These are phyloP conservation scores for Takashimella tepidaria DNA, from an alignment of 1,284 basidiomycete genomes.

Conservation along the genomic window DNA sequence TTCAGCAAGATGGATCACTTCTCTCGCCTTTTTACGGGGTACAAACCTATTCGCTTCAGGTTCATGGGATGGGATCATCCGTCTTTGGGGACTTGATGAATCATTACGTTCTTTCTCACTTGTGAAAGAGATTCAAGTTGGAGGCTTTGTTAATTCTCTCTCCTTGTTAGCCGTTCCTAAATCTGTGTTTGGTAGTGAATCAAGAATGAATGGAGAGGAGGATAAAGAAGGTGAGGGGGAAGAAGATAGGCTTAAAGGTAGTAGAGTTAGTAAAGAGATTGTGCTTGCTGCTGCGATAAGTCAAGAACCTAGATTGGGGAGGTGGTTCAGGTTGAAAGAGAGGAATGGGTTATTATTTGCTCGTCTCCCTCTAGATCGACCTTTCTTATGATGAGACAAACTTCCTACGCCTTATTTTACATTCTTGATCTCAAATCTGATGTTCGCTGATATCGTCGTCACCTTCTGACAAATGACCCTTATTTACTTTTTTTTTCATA, in stretches of 20 bases:
- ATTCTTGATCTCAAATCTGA: too few species aligned
- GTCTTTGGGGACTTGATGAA: conserved; percentile 80
- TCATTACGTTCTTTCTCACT: conserved; percentile 70
- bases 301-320: conserved; percentile 80
- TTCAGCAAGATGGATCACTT: conserved; percentile 86
- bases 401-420: too few species aligned
- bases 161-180: conserved; percentile 65
- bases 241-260: conserved; percentile 19
- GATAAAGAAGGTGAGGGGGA: conserved; percentile 8
- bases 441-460: too few species aligned
- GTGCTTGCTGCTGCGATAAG: conserved; percentile 74
- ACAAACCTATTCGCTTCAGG: conserved; percentile 89
- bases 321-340: conserved; percentile 74
- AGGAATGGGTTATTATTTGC: conserved; percentile 67
- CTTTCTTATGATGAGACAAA: neutral
- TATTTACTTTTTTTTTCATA: neutral
- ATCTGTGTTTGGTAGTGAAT: conserved; percentile 53
- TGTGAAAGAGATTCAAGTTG: conserved; percentile 54
- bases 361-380: neutral
- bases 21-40: conserved; percentile 74
- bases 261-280: conserved; percentile 46
- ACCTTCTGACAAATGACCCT: neutral
- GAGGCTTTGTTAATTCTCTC: conserved; percentile 83
- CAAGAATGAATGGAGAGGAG: too few species aligned
- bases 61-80: conserved; percentile 84